Conservation (phyloP, 2,329 filamentous ascomycete species). For the Plectosphaerella plurivora region DNA sequence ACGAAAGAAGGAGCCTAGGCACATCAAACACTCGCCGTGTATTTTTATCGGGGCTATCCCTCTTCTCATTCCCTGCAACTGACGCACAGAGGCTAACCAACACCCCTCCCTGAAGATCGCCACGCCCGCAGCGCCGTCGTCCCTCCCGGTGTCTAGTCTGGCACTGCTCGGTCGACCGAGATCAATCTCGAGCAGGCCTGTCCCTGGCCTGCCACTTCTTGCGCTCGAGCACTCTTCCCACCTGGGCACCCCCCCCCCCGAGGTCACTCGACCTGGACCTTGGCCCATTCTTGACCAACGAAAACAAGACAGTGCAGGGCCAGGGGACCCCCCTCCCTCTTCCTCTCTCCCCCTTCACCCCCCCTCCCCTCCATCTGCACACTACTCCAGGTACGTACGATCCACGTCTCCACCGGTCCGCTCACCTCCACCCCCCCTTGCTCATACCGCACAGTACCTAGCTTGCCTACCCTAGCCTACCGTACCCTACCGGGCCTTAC, state of each 20-base stretch:
- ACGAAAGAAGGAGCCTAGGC: not conserved
- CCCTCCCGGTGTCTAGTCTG: constrained; percentile 12
- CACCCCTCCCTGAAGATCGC: constrained; percentile 11
- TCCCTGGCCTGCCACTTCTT: constrained; percentile 10
- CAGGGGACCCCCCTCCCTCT: constrained; percentile 14
- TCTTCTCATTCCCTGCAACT: constrained; percentile 9
- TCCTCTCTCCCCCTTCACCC: constrained; percentile 14
- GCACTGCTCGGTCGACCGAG: constrained; percentile 15
- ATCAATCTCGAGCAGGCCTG: constrained; percentile 16
- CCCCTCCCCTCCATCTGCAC: not conserved
- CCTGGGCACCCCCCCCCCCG: constrained; percentile 8
- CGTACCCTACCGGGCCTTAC: constrained; percentile 2
- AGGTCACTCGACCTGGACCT: constrained; percentile 12
- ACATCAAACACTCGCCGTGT: constrained; percentile 1
- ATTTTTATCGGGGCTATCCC: constrained; percentile 12
- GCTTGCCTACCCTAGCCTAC: constrained; percentile 1
- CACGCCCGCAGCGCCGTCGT: constrained; percentile 11
- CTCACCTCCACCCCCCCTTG: not conserved
- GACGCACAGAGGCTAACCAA: constrained; percentile 10
- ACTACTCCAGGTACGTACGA: not conserved
- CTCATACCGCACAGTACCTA: not conserved
- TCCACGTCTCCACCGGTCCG: constrained; percentile 7
- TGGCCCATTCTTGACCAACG: constrained; percentile 3
- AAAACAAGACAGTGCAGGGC: constrained; percentile 4
- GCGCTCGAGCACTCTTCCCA: constrained; percentile 12